Evolutionary conservation across 768 basidiomycete genomes (phyloP).

Genomic region (Sarcodon aspratus): DNA sequence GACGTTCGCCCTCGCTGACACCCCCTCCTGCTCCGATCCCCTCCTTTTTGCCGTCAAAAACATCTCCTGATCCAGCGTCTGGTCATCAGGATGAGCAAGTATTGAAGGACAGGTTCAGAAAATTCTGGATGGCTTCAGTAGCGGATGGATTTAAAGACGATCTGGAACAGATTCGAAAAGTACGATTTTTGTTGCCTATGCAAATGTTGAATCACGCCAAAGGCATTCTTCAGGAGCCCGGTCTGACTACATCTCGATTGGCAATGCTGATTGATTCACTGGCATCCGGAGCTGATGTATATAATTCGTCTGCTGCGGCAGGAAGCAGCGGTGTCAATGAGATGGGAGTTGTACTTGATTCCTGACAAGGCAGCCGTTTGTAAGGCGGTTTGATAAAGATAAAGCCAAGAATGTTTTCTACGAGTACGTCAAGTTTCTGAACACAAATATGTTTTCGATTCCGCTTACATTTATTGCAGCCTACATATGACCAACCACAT

Average conservation of each 20-base stretch:
- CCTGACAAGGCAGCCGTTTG: no score
- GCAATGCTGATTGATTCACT: conserved; percentile 74
- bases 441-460: no score
- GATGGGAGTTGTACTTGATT: conserved; percentile 49
- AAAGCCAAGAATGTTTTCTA: no score
- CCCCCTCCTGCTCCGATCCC: conserved; percentile 31
- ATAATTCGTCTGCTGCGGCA: conserved; percentile 28
- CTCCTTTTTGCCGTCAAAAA: conserved; percentile 36
- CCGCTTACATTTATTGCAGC: no score
- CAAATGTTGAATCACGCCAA: conserved; percentile 14
- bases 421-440: no score
- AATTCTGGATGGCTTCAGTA: conserved; percentile 81
- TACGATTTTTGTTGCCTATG: conserved; percentile 16
- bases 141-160: conserved; percentile 78
- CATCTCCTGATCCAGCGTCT: conserved; percentile 10
- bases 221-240: conserved; percentile 39
- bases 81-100: conserved; percentile 32
- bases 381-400: no score
- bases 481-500: no score
- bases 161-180: conserved; percentile 76
- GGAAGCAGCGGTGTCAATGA: conserved; percentile 37
- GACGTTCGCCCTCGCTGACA: conserved; percentile 18
- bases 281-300: conserved; percentile 68
- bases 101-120: conserved; percentile 59
- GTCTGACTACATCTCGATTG: conserved; percentile 55